Base-by-base conservation (phyloP, 768 basidiomycete genomes). In the Trametes meyenii region DNA sequence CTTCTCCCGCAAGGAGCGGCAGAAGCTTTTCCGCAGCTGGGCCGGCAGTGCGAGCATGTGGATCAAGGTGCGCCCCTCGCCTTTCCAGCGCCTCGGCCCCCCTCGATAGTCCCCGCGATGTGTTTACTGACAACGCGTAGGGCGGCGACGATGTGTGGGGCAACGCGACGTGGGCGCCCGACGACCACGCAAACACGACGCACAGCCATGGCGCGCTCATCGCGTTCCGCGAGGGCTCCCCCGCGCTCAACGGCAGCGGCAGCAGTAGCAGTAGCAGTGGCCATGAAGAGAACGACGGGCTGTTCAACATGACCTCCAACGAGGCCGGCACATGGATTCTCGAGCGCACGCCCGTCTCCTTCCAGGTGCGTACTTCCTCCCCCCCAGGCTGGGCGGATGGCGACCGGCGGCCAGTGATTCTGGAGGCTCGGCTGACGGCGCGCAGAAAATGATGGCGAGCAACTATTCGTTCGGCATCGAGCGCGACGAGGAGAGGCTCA, bases 391-490 rank as follows among this genome's bases (percentile, higher is more conserved):
- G n/a, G 2, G 26, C 1, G 16, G 11, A 14, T 6, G 10, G 36
- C 2, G 10, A 23, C 2, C 7, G 16, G 48, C 5, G n/a, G 38
- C 39, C 13, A 24, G 24, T 43, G 48, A 40, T 19, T 13, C 43
- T 23, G 24, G 26, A 24, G 50, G 13, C 29, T 3, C 29, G 29
- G 29, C 29, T 8, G 39, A 35, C 10, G 33, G 19, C 21, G 49
- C 70, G 19, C 60, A 91, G 89, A 86, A 83, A 81, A 96, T 95
- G 93, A 74, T 95, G 33, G 78, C 74, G 40, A 82, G 80, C 0
- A 98, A 98, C 70, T 98, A 95, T 74, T 94, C 92, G 10, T 90
- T 86, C 71, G 94, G 92, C 0, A 87, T 97, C 48, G 96, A 98
- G 76, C 79, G 85, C 16, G 84, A 94, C 66, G 87, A 87, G 56